phyloP scores from a whole-genome alignment of 176 grass and related monocot species.

The Triticum aestivum region DNA sequence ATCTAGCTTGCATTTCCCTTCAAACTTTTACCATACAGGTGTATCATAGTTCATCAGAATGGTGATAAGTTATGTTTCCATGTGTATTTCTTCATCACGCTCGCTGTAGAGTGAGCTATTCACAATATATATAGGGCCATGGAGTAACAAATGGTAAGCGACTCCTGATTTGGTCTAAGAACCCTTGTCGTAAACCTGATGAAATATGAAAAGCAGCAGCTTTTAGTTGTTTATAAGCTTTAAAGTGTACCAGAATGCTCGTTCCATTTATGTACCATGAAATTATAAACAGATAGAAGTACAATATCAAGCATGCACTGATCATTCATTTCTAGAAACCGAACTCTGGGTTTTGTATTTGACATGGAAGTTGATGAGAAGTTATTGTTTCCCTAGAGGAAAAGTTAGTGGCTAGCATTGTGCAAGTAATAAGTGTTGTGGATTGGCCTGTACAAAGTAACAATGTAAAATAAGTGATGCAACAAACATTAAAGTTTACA shows the following conservation, averaged over 20 bases:
- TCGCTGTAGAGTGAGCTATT: constrained; percentile 31
- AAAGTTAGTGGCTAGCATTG: constrained; percentile 16
- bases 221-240: constrained; percentile 8
- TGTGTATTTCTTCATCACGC: neutral
- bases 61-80: neutral
- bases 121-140: constrained; percentile 20
- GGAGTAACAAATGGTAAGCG: neutral
- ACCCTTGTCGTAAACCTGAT: constrained; percentile 47
- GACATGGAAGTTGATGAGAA: neutral
- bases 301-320: neutral
- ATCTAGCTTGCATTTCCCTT: constrained; percentile 1
- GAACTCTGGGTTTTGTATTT: neutral
- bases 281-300: neutral
- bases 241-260: neutral
- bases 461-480: neutral
- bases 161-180: constrained; percentile 11
- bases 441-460: neutral
- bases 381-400: neutral
- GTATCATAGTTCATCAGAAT: neutral
- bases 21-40: neutral
- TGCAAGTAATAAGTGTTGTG: constrained; percentile 3
- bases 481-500: neutral
- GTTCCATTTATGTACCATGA: neutral
- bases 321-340: constrained; percentile 9
- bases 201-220: constrained; percentile 11